Evolutionary conservation across 129 eudicot genomes (phyloP).

Genomic region (Heracleum sosnowskyi): DNA sequence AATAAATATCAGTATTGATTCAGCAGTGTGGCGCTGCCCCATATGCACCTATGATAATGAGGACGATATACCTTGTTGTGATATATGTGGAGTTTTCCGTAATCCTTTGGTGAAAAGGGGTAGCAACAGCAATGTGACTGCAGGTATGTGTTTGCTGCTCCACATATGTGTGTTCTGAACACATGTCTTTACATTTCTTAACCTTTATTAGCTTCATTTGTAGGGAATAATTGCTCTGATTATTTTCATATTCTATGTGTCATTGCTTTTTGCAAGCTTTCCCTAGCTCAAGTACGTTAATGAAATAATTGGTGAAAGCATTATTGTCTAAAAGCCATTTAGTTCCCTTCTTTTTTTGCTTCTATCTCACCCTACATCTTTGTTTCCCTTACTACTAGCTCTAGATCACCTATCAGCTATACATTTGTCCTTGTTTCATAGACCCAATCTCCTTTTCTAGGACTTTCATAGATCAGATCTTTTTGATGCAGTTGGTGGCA

Average conservation of each 20-base stretch:
- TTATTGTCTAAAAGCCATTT: not conserved
- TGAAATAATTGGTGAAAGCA: not conserved
- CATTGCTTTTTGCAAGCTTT: not conserved
- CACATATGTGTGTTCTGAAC: not conserved
- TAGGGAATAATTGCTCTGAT: not conserved
- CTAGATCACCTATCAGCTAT: not conserved
- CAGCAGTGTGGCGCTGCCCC: conserved; percentile 82
- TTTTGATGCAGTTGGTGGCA: conserved; percentile 80
- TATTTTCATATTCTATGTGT: not conserved
- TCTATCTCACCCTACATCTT: not conserved
- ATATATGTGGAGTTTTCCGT: conserved; percentile 90
- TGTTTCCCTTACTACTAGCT: not conserved
- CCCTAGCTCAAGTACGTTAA: not conserved
- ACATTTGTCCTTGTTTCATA: conserved; percentile 9
- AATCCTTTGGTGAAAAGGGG: conserved; percentile 53
- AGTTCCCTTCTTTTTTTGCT: not conserved
- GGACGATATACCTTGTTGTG: conserved; percentile 74
- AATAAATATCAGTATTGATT: conserved; percentile 23
- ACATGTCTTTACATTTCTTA: not conserved
- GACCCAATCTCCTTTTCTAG: conserved; percentile 16
- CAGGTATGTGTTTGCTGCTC: conserved; percentile 40
- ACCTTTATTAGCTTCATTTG: not conserved
- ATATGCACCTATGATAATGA: conserved; percentile 91
- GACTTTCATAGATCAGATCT: conserved; percentile 58
- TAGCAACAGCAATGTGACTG: conserved; percentile 26